phyloP scores from a whole-genome alignment of 257 asterid species.

The Primulina huaijiensis region DNA sequence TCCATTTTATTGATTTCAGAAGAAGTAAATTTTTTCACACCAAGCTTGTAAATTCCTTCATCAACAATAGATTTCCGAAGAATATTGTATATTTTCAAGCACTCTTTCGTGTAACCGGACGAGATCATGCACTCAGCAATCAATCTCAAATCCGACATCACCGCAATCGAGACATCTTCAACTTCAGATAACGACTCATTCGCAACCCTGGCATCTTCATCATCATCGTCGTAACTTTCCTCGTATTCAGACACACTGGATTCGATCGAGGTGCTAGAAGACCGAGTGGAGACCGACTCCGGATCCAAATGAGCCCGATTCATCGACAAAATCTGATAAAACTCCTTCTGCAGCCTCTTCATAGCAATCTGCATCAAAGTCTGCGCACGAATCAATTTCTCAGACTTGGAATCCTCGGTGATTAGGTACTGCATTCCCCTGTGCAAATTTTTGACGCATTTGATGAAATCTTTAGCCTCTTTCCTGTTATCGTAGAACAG shows the following conservation, averaged over 20 bases:
- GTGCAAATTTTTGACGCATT: slow-evolving; percentile 32
- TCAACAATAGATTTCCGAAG: slow-evolving; percentile 45
- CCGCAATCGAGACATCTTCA: slow-evolving; percentile 29
- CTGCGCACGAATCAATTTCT: slow-evolving; percentile 32
- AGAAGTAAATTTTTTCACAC: slow-evolving; percentile 32
- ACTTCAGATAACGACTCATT: slow-evolving; percentile 30
- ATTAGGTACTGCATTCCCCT: slow-evolving; percentile 38
- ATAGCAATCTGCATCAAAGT: slow-evolving; percentile 17
- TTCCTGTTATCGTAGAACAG: slow-evolving; percentile 39
- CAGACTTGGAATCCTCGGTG: slow-evolving; percentile 31
- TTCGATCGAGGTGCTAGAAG: neutral
- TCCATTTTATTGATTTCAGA: slow-evolving; percentile 54
- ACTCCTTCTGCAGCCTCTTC: slow-evolving; percentile 21
- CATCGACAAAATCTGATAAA: slow-evolving; percentile 16
- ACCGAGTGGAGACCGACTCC: slow-evolving; percentile 13
- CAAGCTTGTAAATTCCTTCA: slow-evolving; percentile 40
- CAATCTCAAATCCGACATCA: slow-evolving; percentile 19
- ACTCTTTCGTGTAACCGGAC: slow-evolving; percentile 24
- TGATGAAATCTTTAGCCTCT: slow-evolving; percentile 46
- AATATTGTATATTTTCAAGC: slow-evolving; percentile 36
- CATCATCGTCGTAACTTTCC: slow-evolving; percentile 21
- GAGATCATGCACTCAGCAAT: slow-evolving; percentile 23
- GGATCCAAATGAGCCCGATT: slow-evolving; percentile 22
- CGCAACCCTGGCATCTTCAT: neutral
- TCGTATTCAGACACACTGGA: slow-evolving; percentile 31